phyloP scores from a whole-genome alignment of 228 moss, liverwort and hornwort species.

The Sphagnum magellanicum region DNA sequence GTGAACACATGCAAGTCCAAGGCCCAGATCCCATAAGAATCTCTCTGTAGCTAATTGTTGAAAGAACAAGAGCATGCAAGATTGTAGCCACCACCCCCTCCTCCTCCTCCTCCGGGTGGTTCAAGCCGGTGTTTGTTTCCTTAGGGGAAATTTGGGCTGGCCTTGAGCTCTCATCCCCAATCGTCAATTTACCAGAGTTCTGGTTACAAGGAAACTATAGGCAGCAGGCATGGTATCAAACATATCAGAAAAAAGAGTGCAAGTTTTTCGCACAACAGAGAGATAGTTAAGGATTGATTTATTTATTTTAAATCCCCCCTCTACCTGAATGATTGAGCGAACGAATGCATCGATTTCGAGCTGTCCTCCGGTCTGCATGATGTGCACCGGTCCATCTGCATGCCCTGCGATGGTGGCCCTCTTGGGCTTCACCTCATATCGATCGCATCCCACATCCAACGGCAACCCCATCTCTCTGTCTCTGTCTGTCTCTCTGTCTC shows the following conservation, averaged over 20 bases:
- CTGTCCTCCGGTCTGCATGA: constrained; percentile 3
- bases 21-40: too few relatives aligned
- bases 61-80: too few relatives aligned
- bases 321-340: constrained; percentile 4
- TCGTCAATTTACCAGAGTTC: not conserved
- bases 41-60: too few relatives aligned
- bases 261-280: not conserved
- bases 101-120: too few relatives aligned
- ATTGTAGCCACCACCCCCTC: too few relatives aligned
- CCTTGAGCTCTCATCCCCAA: not conserved
- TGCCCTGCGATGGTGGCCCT: not conserved
- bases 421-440: not conserved
- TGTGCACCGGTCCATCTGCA: not conserved
- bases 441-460: constrained; percentile 2
- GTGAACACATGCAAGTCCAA: too few relatives aligned
- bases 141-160: not conserved
- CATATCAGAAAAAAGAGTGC: not conserved
- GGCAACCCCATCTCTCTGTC: constrained; percentile 5
- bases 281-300: not conserved
- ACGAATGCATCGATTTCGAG: constrained; percentile 4
- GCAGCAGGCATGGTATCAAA: not conserved
- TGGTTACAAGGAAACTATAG: not conserved
- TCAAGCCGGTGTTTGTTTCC: not conserved
- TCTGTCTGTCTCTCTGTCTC: not conserved
- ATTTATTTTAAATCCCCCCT: not conserved